Evolutionary conservation across 2,329 filamentous ascomycete species (phyloP).

Genomic region (Botrytis aclada): DNA sequence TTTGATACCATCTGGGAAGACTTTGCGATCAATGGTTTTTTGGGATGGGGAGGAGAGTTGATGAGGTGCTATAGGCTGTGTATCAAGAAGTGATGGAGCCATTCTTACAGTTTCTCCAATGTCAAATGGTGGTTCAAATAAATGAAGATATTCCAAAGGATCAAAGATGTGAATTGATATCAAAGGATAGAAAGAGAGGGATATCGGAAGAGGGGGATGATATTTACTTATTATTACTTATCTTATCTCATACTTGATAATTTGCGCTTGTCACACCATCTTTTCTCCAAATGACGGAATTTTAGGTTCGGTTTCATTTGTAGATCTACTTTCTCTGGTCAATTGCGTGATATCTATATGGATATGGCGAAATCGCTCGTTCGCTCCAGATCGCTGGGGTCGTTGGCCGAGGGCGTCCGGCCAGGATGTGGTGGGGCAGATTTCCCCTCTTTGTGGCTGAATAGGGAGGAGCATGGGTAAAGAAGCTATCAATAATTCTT

Average conservation of each 20-base stretch:
- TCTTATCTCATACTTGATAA: not conserved
- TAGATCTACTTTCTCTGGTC: conserved; percentile 8
- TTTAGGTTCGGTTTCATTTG: not conserved
- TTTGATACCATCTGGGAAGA: conserved; percentile 39
- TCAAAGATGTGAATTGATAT: not conserved
- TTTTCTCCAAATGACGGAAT: not conserved
- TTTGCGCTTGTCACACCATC: conserved; percentile 6
- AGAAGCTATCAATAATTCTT: not conserved
- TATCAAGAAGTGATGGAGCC: conserved; percentile 29
- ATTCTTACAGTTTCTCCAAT: conserved; percentile 14
- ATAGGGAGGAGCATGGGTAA: not conserved
- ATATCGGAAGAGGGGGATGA: not conserved
- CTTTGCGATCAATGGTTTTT: conserved; percentile 30
- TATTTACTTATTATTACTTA: not conserved
- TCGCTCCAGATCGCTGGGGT: conserved; percentile 7
- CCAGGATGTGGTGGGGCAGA: not conserved
- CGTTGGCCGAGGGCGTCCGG: not conserved
- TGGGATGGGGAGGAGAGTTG: conserved; percentile 24
- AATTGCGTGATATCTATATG: conserved; percentile 19
- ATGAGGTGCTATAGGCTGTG: conserved; percentile 25
- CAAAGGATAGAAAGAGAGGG: not conserved
- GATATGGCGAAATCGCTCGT: conserved; percentile 11
- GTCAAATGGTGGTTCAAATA: not conserved
- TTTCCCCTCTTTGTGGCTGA: not conserved
- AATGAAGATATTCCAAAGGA: conserved; percentile 8